Evolutionary conservation across 1,139 yeast species (phyloP), one percentile per base, ranked within the genome.

Genomic region (Saccharomyces pastorianus): DNA sequence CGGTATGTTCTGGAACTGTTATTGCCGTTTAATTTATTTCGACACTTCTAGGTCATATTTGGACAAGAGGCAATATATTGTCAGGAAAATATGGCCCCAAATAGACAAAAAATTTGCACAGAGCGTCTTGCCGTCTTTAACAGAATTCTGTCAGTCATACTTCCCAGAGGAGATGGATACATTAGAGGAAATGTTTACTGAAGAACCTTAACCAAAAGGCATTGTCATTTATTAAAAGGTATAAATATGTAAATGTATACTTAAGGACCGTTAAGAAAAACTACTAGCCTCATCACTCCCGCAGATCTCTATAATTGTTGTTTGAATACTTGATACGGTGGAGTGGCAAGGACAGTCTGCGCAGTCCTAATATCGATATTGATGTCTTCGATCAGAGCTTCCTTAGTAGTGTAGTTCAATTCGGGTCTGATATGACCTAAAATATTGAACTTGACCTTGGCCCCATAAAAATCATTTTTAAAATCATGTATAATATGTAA

Each of bases 341-440:
- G 49, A 28, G 47, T 55, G 31, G 53, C 47, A 42, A 87, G 73
- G 2, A 80, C 76, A 31, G 74, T 73, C 48, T 74, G 64, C 0
- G 96, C 90, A 31, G 85, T 83, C 55, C 76, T 72, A 38, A 91
- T 88, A 68, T 95, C 99, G 31, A 77, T 74, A 56, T 88, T 79
- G 52, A 95, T 95, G 69, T 93, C 99, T 42, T 80, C 80, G 52
- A 91, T 88, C 62, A 95, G 75, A 0, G 95, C 96, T 60, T 93
- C 97, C 60, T 83, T 77, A 5, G 96, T 83, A 11, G 90, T 85
- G 67, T 90, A 95, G 67, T 91, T 81, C 62, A 89, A 76, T 68
- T 95, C 98, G 0, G 97, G 96, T 58, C 99, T 79, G 48, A 95
- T 82, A 68, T 88, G 91, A 0, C 99, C 99, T 61, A 91, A 76